phyloP scores from a whole-genome alignment of 73 alveolate species.

The Breviolum minutum region DNA sequence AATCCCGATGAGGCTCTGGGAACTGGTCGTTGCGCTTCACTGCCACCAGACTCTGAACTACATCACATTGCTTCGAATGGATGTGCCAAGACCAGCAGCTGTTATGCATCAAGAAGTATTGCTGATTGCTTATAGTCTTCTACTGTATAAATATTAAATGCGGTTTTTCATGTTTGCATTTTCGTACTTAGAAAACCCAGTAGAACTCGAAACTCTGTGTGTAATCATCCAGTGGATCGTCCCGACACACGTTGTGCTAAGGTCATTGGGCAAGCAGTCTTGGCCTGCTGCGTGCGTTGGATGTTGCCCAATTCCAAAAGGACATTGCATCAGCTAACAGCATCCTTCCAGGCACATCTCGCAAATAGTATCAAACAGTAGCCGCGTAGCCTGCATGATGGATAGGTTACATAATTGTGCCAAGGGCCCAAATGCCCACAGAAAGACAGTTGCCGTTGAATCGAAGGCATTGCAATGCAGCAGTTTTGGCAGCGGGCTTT shows the following conservation, averaged over 20 bases:
- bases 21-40: background rate
- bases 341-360: background rate
- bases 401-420: background rate
- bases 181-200: background rate
- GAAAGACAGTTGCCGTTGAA: background rate
- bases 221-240: background rate
- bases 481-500: constrained; percentile 29
- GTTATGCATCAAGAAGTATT: background rate
- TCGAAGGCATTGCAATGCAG: background rate
- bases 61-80: constrained; percentile 66
- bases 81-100: constrained; percentile 40
- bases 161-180: background rate
- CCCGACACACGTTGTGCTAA: background rate
- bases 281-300: background rate
- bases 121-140: too few relatives aligned
- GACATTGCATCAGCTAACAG: constrained; percentile 14
- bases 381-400: background rate
- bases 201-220: background rate
- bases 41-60: constrained; percentile 7
- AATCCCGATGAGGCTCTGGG: constrained; percentile 14
- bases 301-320: background rate
- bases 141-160: too few relatives aligned
- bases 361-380: background rate
- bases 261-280: constrained; percentile 28
- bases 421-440: too few relatives aligned